Base-by-base conservation (phyloP, 2,329 filamentous ascomycete species). In the Exophiala dermatitidis region DNA sequence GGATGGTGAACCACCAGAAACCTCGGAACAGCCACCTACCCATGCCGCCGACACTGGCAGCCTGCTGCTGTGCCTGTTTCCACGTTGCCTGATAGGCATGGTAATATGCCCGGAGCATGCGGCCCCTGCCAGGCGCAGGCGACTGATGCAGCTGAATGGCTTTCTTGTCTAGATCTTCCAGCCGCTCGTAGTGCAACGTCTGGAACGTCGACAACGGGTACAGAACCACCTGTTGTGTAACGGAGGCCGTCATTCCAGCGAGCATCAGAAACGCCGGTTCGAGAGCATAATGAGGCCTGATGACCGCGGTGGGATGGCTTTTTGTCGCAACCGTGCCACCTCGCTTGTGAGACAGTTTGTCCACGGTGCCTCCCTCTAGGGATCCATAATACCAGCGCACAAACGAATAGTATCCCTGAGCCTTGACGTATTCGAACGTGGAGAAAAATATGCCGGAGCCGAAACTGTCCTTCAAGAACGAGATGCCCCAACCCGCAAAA, bases 401-500 rank as follows among this genome's bases (percentile, higher is more conserved):
- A 60, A 81, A 84, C 5, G 71, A 72, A 65, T 83, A 83, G 64
- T 83, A 84, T 12, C 71, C 74, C 62, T 84, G 82, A 34, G 76
- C 75, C 62, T 85, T 85, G 62, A 84, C 69, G 32, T 76, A 82
- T 65, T 85, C 82, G 58, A 85, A 85, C 0, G 75, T 75, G 43
- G 74, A 73, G 65, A 85, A 85, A 69, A 85, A 85, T 10, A 80
- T 67, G 1, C 77, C 82, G 45, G 77, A 79, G 6, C 82, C 82
- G 34, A 83, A 71, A 1, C 78, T 74, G 62, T 85, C 82, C 56
- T 82, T 81, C 31, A 81, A 36, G 40, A 84, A 74, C 0, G 77
- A 79, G 3, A 84, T 66, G 2, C 75, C 71, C 73, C 75, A 84
- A n/a, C 82, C 82, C 2, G 81, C 81, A 61, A 83, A 83, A 19